Evolutionary conservation across 2,329 filamentous ascomycete genomes (phyloP), one percentile per base, ranked within the genome.

Genomic region (Proliferodiscus dingleyae): DNA sequence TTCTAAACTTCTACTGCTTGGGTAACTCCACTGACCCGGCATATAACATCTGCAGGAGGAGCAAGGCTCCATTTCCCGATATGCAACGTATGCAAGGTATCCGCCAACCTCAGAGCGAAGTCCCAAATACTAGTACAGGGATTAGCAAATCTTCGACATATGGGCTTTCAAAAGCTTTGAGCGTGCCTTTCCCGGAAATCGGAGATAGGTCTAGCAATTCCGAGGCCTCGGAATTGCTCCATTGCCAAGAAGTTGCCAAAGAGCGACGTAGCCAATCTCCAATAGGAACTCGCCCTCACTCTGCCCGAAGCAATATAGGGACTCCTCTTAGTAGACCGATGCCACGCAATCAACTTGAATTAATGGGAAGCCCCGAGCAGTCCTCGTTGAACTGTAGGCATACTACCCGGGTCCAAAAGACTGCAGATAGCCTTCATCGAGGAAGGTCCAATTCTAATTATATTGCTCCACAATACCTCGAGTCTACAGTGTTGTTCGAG

Each of bases 401-500:
- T 33, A 21, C 39, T 15, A 41, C 34, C 5, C 46, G 45, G 23
- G 32, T 49, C 30, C 40, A 39, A 18, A 47, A 47, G n/a, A n/a
- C n/a, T n/a, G n/a, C n/a, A n/a, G n/a, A n/a, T n/a, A n/a, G n/a
- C n/a, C n/a, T n/a, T n/a, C n/a, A 13, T 41, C 47, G 7, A 41
- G 34, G 18, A 11, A 24, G 2, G 2, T 22, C 18, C 34, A 23
- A 13, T 18, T 16, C n/a, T n/a, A n/a, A n/a, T n/a, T n/a, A n/a
- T n/a, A 10, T 18, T 21, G 32, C 5, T 16, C 11, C 5, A 16
- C 32, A 16, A 34, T 9, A 34, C 5, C 16, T 15, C 16, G 32
- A 10, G 19, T 18, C 32, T 10, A 8, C 45, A 21, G 9, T 4
- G 16, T 21, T 8, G n/a, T 32, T 13, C 13, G 13, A 9, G 16